Base-by-base conservation (phyloP, 345 rosid genomes). In the Fremontodendron californicum region DNA sequence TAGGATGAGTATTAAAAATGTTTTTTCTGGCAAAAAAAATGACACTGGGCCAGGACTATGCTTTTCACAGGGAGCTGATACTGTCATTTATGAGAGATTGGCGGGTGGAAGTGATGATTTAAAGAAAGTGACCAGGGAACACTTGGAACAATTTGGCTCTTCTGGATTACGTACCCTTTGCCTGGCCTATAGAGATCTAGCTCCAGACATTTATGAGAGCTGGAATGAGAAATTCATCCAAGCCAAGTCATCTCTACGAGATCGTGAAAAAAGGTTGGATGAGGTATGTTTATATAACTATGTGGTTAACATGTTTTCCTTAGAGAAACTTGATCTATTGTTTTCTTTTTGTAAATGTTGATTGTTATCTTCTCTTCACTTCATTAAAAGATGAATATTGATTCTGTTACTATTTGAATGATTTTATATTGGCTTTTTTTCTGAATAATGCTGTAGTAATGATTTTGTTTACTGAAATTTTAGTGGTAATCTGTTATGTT, bases 101-200 rank as follows among this genome's bases (percentile, higher is more conserved):
- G 91, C 82, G 79, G 81, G 77, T 75, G 97, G 93, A 73, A 87
- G 82, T 80, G 90, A 89, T 75, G 87, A 87, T 77, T 27, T 96
- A 25, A 89, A 89, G 87, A 92, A 89, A 83, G 87, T 91, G 74
- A 90, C 90, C 9, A 88, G 97, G 86, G 94, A 84, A 76, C 92
- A 96, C 81, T 85, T 96, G 92, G 99, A 92, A 84, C 87, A 91
- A 70, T 96, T 90, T 85, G 99, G 99, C 80, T 85, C 98, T 83
- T 89, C 99, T 80, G 99, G 99, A 75, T 80, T 96, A 75, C 98
- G 98, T 58, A 96, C 99, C 75, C 99, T 96, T 82, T 96, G 98
- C 88, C 91, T 96, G 60, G 99, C 97, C 66, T 96, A 91, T 75
- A 87, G 80, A 85, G 89, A 92, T 83, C 86, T 96, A 81, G 84